A percentile compares a stretch with the other conserved stretches of the same genome.
Evolutionary conservation across 2,329 filamentous ascomycete genomes (phyloP).

Genomic region (Fusarium humuli): DNA sequence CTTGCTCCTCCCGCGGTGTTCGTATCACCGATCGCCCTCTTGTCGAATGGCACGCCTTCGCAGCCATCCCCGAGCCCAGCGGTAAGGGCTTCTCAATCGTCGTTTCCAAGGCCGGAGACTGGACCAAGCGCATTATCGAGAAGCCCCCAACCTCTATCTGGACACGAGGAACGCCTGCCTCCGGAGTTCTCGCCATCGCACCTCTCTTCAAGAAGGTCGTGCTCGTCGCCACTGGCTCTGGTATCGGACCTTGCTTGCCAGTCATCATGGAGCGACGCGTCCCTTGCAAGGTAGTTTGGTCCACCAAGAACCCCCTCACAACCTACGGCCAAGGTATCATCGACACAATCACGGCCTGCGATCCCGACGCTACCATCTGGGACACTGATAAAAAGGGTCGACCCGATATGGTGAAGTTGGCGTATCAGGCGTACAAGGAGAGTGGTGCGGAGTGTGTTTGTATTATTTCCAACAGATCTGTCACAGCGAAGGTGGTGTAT

Average conservation of each 20-base stretch:
- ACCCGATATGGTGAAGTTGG: slow-evolving; percentile 58
- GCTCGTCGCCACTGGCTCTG: slow-evolving; percentile 36
- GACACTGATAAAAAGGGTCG: slow-evolving; percentile 68
- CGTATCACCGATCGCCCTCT: slow-evolving; percentile 71
- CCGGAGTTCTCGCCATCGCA: slow-evolving; percentile 54
- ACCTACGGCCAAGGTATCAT: slow-evolving; percentile 31
- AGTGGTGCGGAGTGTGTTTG: slow-evolving; percentile 72
- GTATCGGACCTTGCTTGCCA: slow-evolving; percentile 35
- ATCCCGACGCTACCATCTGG: slow-evolving; percentile 50
- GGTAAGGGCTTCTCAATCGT: slow-evolving; percentile 69
- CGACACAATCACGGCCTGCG: slow-evolving; percentile 28
- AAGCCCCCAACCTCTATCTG: slow-evolving; percentile 69
- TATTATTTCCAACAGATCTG: slow-evolving; percentile 71
- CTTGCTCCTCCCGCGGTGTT: slow-evolving; percentile 44
- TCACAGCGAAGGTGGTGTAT: slow-evolving; percentile 72
- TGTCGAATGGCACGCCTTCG: slow-evolving; percentile 76
- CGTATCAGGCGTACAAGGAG: slow-evolving; percentile 62
- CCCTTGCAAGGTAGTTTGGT: slow-evolving; percentile 37
- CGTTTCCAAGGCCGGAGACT: slow-evolving; percentile 76
- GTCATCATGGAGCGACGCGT: slow-evolving; percentile 36
- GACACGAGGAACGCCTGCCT: slow-evolving; percentile 71
- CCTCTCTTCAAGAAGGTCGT: slow-evolving; percentile 38
- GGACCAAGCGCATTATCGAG: slow-evolving; percentile 71
- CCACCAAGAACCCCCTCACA: slow-evolving; percentile 30
- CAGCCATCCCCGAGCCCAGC: slow-evolving; percentile 69